phyloP scores from a whole-genome alignment of 1,139 yeast species.

The Kodamaea alishanica region DNA sequence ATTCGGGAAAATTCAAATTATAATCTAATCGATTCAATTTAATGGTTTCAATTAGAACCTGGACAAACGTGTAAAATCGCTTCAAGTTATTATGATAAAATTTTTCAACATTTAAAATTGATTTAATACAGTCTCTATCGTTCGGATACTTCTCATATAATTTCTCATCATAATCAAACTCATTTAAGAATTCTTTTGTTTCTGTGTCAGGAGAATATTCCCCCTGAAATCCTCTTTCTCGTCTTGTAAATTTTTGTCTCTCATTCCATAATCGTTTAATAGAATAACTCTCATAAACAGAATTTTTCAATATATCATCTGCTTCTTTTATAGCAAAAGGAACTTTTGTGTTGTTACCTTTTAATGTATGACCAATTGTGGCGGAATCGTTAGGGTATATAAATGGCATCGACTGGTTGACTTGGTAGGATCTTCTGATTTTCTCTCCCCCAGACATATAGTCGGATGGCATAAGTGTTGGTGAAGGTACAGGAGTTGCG shows the following conservation, averaged over 20 bases:
- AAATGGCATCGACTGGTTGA: constrained; percentile 77
- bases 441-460: constrained; percentile 59
- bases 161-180: constrained; percentile 21
- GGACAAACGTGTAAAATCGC: constrained; percentile 57
- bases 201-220: constrained; percentile 16
- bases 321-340: constrained; percentile 86
- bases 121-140: constrained; percentile 31
- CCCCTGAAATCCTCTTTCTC: constrained; percentile 66
- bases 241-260: constrained; percentile 62
- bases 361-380: constrained; percentile 15
- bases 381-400: constrained; percentile 51
- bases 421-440: constrained; percentile 68
- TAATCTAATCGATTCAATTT: constrained; percentile 43
- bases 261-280: constrained; percentile 70
- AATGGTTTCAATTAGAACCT: constrained; percentile 61
- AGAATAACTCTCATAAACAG: constrained; percentile 64
- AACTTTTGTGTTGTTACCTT: constrained; percentile 22
- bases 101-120: constrained; percentile 56
- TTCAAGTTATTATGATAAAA: constrained; percentile 55
- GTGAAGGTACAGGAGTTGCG: constrained; percentile 89
- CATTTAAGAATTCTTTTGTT: constrained; percentile 12
- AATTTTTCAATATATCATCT: constrained; percentile 49
- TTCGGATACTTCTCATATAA: constrained; percentile 27
- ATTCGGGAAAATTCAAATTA: constrained; percentile 36
- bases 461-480: constrained; percentile 63